Conservation (phyloP, 2,329 filamentous ascomycete genomes). For the Aaosphaeria arxii region DNA sequence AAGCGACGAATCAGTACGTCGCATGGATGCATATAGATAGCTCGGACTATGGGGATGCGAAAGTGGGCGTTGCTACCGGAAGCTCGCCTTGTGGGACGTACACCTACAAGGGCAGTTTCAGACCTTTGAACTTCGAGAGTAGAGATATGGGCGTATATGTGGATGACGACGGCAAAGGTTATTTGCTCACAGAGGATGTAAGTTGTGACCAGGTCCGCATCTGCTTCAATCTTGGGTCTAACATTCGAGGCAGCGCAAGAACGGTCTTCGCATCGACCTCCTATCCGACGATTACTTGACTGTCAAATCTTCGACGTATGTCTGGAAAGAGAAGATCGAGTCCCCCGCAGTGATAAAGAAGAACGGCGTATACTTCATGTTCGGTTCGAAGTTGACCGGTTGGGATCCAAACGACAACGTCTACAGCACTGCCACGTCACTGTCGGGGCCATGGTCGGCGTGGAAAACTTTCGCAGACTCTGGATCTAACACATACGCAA, state of each 20-base stretch:
- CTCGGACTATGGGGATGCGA: conserved; percentile 60
- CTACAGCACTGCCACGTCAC: conserved; percentile 57
- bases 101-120: conserved; percentile 46
- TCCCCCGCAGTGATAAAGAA: conserved; percentile 63
- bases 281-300: conserved; percentile 58
- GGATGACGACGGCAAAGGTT: conserved; percentile 60
- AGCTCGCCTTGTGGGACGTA: conserved; percentile 61
- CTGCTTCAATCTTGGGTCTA: conserved; percentile 1
- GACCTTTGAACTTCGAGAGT: conserved; percentile 50
- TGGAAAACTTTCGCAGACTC: conserved; percentile 59
- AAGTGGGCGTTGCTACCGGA: conserved; percentile 61
- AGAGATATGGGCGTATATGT: conserved; percentile 61
- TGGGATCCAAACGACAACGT: conserved; percentile 65
- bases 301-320: conserved; percentile 48
- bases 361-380: conserved; percentile 61
- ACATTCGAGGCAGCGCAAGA: conserved; percentile 43
- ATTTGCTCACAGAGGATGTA: conserved; percentile 63
- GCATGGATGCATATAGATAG: conserved; percentile 68
- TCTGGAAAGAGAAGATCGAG: conserved; percentile 57
- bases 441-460: conserved; percentile 59
- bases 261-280: conserved; percentile 57
- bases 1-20: conserved; percentile 62
- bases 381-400: conserved; percentile 50
- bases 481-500: conserved; percentile 58
- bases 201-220: conserved; percentile 13